phyloP scores from a whole-genome alignment of 2,329 filamentous ascomycete genomes.

The Aspergillus brasiliensis region DNA sequence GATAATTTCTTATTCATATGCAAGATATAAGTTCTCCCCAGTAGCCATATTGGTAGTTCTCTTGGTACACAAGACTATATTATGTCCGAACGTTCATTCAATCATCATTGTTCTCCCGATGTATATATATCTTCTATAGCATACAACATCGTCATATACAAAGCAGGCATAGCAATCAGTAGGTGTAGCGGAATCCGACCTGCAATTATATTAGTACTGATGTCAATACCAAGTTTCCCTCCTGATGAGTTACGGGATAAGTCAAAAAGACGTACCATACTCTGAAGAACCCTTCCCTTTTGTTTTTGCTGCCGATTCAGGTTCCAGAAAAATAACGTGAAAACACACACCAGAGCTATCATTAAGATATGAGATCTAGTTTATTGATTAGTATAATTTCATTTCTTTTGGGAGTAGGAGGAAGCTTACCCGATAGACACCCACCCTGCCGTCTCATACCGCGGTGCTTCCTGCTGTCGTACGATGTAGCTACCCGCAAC shows the following conservation, averaged over 20 bases:
- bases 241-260: background rate
- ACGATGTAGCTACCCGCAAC: conserved; percentile 70
- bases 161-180: conserved; percentile 20
- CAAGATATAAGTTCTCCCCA: no score
- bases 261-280: conserved; percentile 35
- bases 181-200: conserved; percentile 39
- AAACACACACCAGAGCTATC: conserved; percentile 54
- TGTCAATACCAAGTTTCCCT: background rate
- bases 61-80: no score
- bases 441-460: conserved; percentile 68
- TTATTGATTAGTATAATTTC: background rate
- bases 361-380: conserved; percentile 60
- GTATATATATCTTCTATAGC: background rate
- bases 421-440: conserved; percentile 58
- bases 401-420: background rate
- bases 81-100: no score
- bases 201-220: conserved; percentile 6
- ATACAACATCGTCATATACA: no score
- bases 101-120: background rate
- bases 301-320: conserved; percentile 52
- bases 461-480: conserved; percentile 60
- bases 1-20: no score
- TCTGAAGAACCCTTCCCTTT: conserved; percentile 55
- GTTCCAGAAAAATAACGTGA: conserved; percentile 57
- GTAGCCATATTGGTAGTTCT: no score